phyloP scores from a whole-genome alignment of 805 yeast genomes.

The Jamesozyma jinghongensis region DNA sequence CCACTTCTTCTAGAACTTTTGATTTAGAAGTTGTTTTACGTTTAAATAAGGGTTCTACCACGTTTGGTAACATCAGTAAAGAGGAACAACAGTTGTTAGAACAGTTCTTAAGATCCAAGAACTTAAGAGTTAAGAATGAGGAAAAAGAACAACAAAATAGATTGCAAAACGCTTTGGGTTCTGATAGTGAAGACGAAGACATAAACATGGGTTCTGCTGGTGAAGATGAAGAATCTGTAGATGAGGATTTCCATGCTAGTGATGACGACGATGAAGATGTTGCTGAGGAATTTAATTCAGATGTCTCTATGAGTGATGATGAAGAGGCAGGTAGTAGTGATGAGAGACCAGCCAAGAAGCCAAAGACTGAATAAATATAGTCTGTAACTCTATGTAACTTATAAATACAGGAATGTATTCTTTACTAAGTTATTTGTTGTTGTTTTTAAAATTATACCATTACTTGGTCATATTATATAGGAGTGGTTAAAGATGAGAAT shows the following conservation, averaged over 20 bases:
- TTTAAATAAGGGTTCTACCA: conserved; percentile 58
- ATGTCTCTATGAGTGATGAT: conserved; percentile 31
- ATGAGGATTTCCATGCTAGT: conserved; percentile 67
- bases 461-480: no score
- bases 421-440: no score
- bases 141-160: conserved; percentile 79
- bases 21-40: conserved; percentile 75
- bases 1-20: conserved; percentile 75
- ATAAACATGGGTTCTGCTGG: conserved; percentile 56
- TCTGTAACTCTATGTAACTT: not conserved
- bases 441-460: no score
- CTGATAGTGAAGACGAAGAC: conserved; percentile 44
- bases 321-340: conserved; percentile 23
- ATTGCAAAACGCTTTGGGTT: conserved; percentile 66
- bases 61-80: conserved; percentile 79
- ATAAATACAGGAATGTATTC: not conserved
- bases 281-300: conserved; percentile 79
- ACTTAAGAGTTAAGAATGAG: conserved; percentile 75
- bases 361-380: conserved; percentile 17
- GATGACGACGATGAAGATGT: conserved; percentile 41
- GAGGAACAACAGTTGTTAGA: conserved; percentile 83
- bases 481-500: no score
- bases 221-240: conserved; percentile 72
- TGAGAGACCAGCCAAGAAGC: conserved; percentile 34
- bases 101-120: conserved; percentile 65